These are phyloP conservation scores for Oligophagozyma castellii DNA, from an alignment of 1,139 yeast species.

Conservation along the genomic window DNA sequence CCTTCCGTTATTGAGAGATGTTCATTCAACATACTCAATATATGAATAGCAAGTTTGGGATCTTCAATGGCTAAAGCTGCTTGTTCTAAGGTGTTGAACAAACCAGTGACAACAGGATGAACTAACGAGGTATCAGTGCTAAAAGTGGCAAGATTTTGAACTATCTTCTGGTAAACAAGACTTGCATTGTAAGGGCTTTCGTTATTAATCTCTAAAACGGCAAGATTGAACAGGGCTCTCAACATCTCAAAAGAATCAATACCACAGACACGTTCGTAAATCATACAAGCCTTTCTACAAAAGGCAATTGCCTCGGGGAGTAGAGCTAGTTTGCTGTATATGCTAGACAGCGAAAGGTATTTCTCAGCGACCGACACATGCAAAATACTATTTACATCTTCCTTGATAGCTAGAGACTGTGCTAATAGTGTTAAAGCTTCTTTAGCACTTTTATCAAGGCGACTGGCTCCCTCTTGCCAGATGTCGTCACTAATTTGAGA, in stretches of 20 bases:
- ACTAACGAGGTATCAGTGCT: conserved; percentile 33
- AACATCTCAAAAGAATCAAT: conserved; percentile 67
- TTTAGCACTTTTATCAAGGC: conserved; percentile 29
- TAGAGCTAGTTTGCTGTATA: conserved; percentile 50
- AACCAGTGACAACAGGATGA: conserved; percentile 61
- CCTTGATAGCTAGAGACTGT: conserved; percentile 62
- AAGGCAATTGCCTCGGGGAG: conserved; percentile 48
- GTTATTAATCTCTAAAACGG: conserved; percentile 52
- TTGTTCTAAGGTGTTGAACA: conserved; percentile 47
- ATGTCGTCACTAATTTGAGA: conserved; percentile 66
- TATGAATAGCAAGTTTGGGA: conserved; percentile 32
- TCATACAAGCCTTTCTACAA: conserved; percentile 57
- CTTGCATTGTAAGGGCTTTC: conserved; percentile 50
- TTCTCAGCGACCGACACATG: conserved; percentile 71
- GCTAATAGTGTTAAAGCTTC: conserved; percentile 44
- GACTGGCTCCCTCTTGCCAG: conserved; percentile 54
- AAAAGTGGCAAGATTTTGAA: conserved; percentile 38
- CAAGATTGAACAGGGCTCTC: conserved; percentile 61
- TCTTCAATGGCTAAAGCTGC: conserved; percentile 29
- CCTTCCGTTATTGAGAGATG: conserved; percentile 41
- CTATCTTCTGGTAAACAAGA: conserved; percentile 46
- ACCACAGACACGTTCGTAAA: conserved; percentile 72
- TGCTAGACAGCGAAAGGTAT: conserved; percentile 50
- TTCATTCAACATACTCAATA: conserved; percentile 37
- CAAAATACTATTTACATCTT: conserved; percentile 72